A percentile compares a stretch with the other conserved stretches of the same genome.
phyloP scores from a whole-genome alignment of 108 stramenopile genomes.

The Stephanodiscus triporus region DNA sequence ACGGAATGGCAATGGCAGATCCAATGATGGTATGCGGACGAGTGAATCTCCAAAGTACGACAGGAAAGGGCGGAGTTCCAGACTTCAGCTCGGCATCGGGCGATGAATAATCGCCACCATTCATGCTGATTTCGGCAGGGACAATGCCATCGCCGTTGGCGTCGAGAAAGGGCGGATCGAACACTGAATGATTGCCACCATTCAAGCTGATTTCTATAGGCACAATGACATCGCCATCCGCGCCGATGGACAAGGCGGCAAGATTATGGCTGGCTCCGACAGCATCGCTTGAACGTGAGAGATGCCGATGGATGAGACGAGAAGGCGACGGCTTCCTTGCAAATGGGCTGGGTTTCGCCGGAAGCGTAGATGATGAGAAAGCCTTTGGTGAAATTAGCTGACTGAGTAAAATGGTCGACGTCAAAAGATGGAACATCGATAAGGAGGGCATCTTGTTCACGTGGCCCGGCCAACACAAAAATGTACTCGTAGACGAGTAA shows the following conservation, averaged over 20 bases:
- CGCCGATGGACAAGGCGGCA: not conserved
- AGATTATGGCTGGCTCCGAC: not conserved
- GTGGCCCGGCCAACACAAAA: no score
- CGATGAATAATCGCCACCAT: not conserved
- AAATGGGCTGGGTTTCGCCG: no score
- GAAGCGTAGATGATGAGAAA: no score
- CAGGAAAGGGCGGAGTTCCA: constrained; percentile 55
- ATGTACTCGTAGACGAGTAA: no score
- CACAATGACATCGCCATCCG: not conserved
- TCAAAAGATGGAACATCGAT: no score
- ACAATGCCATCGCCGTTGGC: not conserved
- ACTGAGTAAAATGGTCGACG: no score
- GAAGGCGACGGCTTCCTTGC: no score
- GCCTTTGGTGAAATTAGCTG: no score
- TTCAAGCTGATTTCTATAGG: not conserved
- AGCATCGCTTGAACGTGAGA: no score
- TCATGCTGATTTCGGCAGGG: not conserved
- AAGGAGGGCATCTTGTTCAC: no score
- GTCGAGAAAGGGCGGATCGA: constrained; percentile 46
- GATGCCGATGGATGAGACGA: no score
- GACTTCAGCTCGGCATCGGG: not conserved
- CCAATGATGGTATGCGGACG: constrained; percentile 97
- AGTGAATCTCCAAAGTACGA: constrained; percentile 91
- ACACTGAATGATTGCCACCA: not conserved
- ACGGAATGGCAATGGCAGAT: constrained; percentile 90